A percentile compares a stretch with the other conserved stretches of the same genome.
These are phyloP conservation scores for Lasiosphaeris hirsuta DNA, from an alignment of 495 filamentous ascomycete genomes.

Conservation along the genomic window DNA sequence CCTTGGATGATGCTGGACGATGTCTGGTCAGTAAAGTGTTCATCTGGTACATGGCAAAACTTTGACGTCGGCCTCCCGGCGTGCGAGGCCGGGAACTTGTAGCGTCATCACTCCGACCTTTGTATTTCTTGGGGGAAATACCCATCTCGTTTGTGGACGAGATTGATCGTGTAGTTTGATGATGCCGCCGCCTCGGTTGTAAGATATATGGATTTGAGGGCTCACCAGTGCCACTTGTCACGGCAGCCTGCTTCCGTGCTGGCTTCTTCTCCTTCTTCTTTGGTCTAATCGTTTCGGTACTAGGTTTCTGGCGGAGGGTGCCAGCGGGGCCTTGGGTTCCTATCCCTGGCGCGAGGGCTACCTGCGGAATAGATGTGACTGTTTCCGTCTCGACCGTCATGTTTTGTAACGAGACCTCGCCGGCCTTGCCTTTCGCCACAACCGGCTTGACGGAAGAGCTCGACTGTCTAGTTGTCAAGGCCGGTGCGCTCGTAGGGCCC, in stretches of 20 bases:
- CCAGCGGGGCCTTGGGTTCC: conserved; percentile 63
- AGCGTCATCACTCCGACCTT: conserved; percentile 31
- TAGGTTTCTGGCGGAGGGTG: conserved; percentile 81
- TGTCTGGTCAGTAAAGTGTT: conserved; percentile 51
- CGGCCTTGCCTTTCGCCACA: conserved; percentile 52
- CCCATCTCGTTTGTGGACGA: conserved; percentile 25
- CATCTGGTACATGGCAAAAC: conserved; percentile 34
- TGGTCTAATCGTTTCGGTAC: conserved; percentile 89
- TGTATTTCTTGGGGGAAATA: conserved; percentile 32
- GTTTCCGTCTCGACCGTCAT: conserved; percentile 99
- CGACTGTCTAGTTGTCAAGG: conserved; percentile 42
- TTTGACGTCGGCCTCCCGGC: conserved; percentile 20
- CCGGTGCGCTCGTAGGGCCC: conserved; percentile 32
- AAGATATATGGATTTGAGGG: conserved; percentile 27
- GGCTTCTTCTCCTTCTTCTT: conserved; percentile 86
- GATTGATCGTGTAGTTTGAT: conserved; percentile 36
- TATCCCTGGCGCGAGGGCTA: conserved; percentile 68
- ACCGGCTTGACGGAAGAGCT: conserved; percentile 43
- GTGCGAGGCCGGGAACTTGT: conserved; percentile 17
- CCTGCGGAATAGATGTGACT: conserved; percentile 85
- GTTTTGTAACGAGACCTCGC: conserved; percentile 75
- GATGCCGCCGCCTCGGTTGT: conserved; percentile 29
- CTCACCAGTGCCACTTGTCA: conserved; percentile 72
- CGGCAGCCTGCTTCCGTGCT: conserved; percentile 67
- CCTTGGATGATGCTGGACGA: conserved; percentile 80